phyloP scores from a whole-genome alignment of 2,329 filamentous ascomycete genomes.

The Penicillium polonicum region DNA sequence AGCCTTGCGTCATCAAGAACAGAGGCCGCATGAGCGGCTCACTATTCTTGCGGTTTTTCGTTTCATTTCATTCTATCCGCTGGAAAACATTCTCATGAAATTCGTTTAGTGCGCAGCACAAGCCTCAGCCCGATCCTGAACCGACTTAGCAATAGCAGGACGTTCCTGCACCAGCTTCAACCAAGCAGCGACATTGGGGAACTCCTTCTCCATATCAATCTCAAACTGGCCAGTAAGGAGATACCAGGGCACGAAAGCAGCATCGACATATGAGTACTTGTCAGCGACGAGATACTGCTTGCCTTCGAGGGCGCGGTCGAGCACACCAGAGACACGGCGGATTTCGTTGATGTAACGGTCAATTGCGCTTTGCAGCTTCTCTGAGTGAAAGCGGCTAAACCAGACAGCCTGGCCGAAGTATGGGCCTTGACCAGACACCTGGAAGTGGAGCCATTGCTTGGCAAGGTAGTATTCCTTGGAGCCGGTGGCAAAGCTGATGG shows the following conservation, averaged over 20 bases:
- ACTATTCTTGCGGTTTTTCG: too few species aligned
- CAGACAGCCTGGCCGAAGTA: slow-evolving; percentile 51
- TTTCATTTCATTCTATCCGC: background rate
- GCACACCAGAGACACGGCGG: slow-evolving; percentile 45
- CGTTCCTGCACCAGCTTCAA: slow-evolving; percentile 29
- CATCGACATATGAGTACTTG: slow-evolving; percentile 45
- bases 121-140: slow-evolving; percentile 19
- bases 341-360: slow-evolving; percentile 50
- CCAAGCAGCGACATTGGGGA: slow-evolving; percentile 32
- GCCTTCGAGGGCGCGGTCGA: slow-evolving; percentile 42
- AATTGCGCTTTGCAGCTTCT: slow-evolving; percentile 44
- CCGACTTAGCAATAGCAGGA: slow-evolving; percentile 26
- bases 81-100: background rate
- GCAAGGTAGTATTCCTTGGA: slow-evolving; percentile 39
- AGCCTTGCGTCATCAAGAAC: background rate
- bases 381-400: slow-evolving; percentile 45
- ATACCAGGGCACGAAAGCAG: slow-evolving; percentile 44
- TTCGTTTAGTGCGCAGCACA: background rate
- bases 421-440: slow-evolving; percentile 49
- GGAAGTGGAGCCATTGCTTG: slow-evolving; percentile 50
- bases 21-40: background rate
- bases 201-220: slow-evolving; percentile 32
- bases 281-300: slow-evolving; percentile 45
- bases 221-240: background rate
- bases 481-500: slow-evolving; percentile 37